Percentiles rank a stretch among this genome's conserved stretches.
These are phyloP conservation scores for Ascoidea rubescens DNA, from an alignment of 805 yeast genomes.

Conservation along the genomic window DNA sequence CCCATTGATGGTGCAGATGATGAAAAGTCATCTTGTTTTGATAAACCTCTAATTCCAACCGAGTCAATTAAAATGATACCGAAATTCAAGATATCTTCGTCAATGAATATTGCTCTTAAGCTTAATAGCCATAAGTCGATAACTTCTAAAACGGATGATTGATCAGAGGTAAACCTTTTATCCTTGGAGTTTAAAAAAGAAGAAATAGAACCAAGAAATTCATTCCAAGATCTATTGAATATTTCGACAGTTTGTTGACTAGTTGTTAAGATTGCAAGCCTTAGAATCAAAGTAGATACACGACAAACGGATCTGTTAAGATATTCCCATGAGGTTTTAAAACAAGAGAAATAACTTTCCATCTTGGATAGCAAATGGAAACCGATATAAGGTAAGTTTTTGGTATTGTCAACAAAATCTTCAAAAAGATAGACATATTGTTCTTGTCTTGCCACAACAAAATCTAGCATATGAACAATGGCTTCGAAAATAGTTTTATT, in stretches of 20 bases:
- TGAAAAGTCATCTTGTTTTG: conserved; percentile 23
- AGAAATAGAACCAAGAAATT: conserved; percentile 20
- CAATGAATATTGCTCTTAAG: conserved; percentile 25
- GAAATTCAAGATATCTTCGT: conserved; percentile 24
- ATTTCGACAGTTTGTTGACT: conserved; percentile 11
- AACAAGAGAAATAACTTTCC: conserved; percentile 31
- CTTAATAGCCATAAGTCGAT: conserved; percentile 39
- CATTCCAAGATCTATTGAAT: conserved; percentile 17
- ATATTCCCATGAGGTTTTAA: conserved; percentile 43
- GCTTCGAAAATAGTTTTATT: conserved; percentile 33
- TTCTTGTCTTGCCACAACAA: conserved; percentile 51
- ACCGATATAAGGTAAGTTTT: conserved; percentile 35
- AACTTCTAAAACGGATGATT: conserved; percentile 44
- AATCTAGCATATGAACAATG: conserved; percentile 45
- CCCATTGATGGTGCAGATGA: conserved; percentile 10
- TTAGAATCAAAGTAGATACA: conserved; percentile 36
- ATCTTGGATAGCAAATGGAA: conserved; percentile 31
- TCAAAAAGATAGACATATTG: conserved; percentile 46
- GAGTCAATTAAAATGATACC: conserved; percentile 34
- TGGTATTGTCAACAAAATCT: conserved; percentile 24
- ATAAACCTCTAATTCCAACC: conserved; percentile 43
- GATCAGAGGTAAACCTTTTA: conserved; percentile 41
- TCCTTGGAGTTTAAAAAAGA: conserved; percentile 33
- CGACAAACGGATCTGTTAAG: conserved; percentile 54
- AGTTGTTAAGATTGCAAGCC: conserved; percentile 21